phyloP scores from a whole-genome alignment of 495 filamentous ascomycete genomes.

The Cercophora newfieldiana region DNA sequence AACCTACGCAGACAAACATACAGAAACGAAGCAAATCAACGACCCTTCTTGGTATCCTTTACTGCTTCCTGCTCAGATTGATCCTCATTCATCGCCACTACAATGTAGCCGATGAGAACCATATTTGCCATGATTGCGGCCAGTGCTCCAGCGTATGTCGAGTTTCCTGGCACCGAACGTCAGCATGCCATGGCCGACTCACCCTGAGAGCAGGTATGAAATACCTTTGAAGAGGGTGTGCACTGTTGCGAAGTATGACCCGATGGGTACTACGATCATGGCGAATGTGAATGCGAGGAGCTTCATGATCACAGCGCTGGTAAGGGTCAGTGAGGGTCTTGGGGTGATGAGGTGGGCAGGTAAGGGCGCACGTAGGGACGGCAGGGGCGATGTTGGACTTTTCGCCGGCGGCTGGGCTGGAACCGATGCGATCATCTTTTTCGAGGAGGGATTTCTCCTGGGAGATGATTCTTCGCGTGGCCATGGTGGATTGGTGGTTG shows the following conservation, averaged over 20 bases:
- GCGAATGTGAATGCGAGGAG: constrained; percentile 85
- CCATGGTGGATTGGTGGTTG: constrained; percentile 45
- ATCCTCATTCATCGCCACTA: constrained; percentile 91
- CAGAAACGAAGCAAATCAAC: constrained; percentile 33
- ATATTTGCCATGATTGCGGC: constrained; percentile 91
- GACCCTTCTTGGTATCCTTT: constrained; percentile 58
- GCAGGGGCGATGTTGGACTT: constrained; percentile 61
- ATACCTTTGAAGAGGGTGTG: constrained; percentile 76
- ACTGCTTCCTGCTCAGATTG: constrained; percentile 60
- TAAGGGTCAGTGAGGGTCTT: constrained; percentile 13
- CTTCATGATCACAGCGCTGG: constrained; percentile 83
- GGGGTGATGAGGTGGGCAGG: neutral
- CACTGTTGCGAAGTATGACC: constrained; percentile 80
- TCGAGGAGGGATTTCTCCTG: constrained; percentile 55
- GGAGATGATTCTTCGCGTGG: constrained; percentile 57
- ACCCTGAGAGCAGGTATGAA: neutral
- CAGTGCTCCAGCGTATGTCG: constrained; percentile 78
- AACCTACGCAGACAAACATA: neutral
- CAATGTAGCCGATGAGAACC: constrained; percentile 85
- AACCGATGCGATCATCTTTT: constrained; percentile 50
- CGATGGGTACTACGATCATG: constrained; percentile 84
- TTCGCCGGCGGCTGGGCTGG: constrained; percentile 36
- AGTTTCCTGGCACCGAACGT: constrained; percentile 61
- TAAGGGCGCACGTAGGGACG: constrained; percentile 61
- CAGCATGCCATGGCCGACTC: neutral